Conservation (phyloP, 2,329 filamentous ascomycete species). For the Pestalotiopsis sp. region DNA sequence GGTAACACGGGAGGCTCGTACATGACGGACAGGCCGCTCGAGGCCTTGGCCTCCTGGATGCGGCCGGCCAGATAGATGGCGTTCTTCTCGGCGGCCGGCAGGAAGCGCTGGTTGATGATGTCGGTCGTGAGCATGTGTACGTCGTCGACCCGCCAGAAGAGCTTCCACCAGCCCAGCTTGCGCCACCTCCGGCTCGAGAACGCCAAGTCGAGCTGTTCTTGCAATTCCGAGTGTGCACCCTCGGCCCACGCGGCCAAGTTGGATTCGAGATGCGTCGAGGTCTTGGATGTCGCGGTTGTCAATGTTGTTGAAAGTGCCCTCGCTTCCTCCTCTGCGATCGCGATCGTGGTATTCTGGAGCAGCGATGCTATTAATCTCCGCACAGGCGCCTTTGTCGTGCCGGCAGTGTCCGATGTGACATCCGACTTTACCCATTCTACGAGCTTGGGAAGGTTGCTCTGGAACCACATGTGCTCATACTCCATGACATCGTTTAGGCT, state of each 20-base stretch:
- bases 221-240: conserved; percentile 79
- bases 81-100: conserved; percentile 76
- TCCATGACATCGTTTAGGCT: conserved; percentile 69
- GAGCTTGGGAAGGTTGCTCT: conserved; percentile 69
- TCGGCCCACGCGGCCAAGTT: conserved; percentile 76
- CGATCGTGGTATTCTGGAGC: conserved; percentile 54
- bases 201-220: conserved; percentile 75
- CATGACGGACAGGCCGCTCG: neutral
- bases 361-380: conserved; percentile 69
- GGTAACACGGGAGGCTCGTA: neutral
- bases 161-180: conserved; percentile 87
- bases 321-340: conserved; percentile 54
- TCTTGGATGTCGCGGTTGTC: conserved; percentile 29
- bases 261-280: conserved; percentile 54
- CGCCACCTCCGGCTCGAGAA: conserved; percentile 79
- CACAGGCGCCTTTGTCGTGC: conserved; percentile 66
- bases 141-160: conserved; percentile 94
- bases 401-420: conserved; percentile 39
- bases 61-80: conserved; percentile 83
- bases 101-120: conserved; percentile 75
- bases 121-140: conserved; percentile 82
- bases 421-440: conserved; percentile 66
- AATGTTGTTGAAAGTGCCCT: conserved; percentile 36
- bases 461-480: conserved; percentile 75
- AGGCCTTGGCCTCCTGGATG: conserved; percentile 54